These are phyloP conservation scores for Eucalyptus marginata DNA, from an alignment of 345 rosid species.

Conservation along the genomic window DNA sequence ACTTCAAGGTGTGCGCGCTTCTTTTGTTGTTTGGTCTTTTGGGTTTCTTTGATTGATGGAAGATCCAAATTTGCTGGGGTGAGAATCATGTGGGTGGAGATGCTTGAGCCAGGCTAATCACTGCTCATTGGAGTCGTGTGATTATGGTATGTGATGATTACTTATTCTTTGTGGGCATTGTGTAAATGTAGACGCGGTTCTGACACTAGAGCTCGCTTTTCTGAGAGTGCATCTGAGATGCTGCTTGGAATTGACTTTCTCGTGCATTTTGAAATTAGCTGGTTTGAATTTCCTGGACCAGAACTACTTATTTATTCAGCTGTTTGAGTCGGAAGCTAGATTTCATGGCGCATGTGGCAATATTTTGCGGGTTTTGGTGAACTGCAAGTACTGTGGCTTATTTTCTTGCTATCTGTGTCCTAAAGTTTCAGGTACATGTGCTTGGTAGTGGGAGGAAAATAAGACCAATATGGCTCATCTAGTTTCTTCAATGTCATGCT, in stretches of 20 bases:
- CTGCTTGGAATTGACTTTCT: background rate
- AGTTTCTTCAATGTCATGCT: constrained; percentile 41
- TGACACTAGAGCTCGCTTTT: background rate
- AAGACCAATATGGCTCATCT: constrained; percentile 45
- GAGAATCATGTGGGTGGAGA: background rate
- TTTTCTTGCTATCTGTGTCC: background rate
- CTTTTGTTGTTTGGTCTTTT: background rate
- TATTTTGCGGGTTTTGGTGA: background rate
- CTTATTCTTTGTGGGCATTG: background rate
- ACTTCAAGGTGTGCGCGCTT: background rate
- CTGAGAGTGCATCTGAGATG: background rate
- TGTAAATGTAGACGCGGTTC: background rate
- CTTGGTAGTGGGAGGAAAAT: constrained; percentile 1
- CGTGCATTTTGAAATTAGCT: background rate
- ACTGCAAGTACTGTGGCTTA: background rate
- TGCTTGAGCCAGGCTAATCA: background rate
- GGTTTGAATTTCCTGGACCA: background rate
- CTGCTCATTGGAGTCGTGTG: background rate
- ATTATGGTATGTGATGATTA: background rate
- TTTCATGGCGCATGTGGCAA: background rate
- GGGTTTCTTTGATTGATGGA: background rate
- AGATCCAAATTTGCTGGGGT: background rate
- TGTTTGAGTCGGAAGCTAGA: background rate
- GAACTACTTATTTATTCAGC: background rate
- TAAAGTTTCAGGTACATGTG: constrained; percentile 30